Percentiles rank a stretch among this genome's conserved stretches.
These are phyloP conservation scores for Persicaria tinctoria DNA, from an alignment of 148 eudicot genomes.

Conservation along the genomic window DNA sequence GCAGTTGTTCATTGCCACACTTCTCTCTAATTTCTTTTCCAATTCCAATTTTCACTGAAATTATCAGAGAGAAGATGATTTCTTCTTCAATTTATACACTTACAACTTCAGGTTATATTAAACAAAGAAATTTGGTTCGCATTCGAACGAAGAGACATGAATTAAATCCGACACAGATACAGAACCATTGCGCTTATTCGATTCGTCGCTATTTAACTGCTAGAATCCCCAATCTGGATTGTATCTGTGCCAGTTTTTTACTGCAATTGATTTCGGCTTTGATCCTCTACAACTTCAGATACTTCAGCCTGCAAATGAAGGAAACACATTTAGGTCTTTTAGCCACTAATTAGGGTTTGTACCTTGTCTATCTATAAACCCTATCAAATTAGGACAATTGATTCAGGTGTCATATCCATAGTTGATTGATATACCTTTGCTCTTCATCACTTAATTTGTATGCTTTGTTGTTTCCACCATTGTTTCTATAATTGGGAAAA, in stretches of 20 bases:
- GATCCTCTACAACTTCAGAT: background rate
- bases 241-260: background rate
- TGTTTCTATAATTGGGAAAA: conserved; percentile 9
- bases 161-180: background rate
- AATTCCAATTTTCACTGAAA: background rate
- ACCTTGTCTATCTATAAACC: no score
- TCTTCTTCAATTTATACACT: background rate
- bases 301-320: background rate
- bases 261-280: background rate
- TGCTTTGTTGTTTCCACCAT: conserved; percentile 2
- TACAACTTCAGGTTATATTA: background rate
- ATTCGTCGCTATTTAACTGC: background rate
- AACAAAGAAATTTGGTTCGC: background rate
- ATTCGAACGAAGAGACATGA: background rate
- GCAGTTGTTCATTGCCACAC: no score
- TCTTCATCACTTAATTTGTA: background rate
- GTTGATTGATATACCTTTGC: conserved; percentile 7
- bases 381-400: no score
- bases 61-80: background rate
- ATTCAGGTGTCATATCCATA: no score
- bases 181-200: background rate
- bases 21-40: background rate
- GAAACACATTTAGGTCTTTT: background rate
- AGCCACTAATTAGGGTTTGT: background rate
- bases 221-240: background rate